Evolutionary conservation across 345 rosid species (phyloP), one percentile per base, ranked within the genome.

Genomic region (Linum tenue): DNA sequence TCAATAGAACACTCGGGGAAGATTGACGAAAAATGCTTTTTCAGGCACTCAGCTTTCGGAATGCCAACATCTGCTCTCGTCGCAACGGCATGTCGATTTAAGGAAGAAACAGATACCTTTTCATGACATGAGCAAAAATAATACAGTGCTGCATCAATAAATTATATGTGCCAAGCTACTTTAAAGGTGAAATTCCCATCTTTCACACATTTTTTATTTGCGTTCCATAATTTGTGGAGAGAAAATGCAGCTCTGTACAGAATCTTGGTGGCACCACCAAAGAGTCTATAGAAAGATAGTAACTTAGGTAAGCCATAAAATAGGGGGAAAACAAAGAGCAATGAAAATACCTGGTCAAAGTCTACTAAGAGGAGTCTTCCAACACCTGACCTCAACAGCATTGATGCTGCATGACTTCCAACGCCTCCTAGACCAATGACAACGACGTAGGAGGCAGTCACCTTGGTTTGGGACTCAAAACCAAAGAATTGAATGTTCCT

Each of bases 381-480:
- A 55, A 92, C 89, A 64, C 98, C 98, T 22, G 97, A 90, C 72
- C 98, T 86, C 73, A 92, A 79, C 62, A 92, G 97, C 98, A 90
- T 90, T 38, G 91, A 82, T 36, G 97, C 96, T 69, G 97, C 98
- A 79, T 90, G 98, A 72, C 96, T 90, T 64, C 98, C 98, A 58
- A 92, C 97, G 65, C 97, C 96, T 75, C 97, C 98, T n/a, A 92
- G 98, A 65, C 98, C 98, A 65, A 92, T 85, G 69, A 90, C 85
- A 61, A 90, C 97, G 73, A 88, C 96, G 76, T 87, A 92, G 60
- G 98, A 90, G 65, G 81, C 64, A 56, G 90, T 82, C 69, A 92
- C 94, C 73, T 85, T 88, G 70, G 71, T 74, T 65, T 90, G 98
- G 57, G 83, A 76, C 56, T 87, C 87, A 37, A 83, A 74, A 71